Evolutionary conservation across 192 early-diverging fungal species (phyloP).

Genomic region (Coemansia sp.): DNA sequence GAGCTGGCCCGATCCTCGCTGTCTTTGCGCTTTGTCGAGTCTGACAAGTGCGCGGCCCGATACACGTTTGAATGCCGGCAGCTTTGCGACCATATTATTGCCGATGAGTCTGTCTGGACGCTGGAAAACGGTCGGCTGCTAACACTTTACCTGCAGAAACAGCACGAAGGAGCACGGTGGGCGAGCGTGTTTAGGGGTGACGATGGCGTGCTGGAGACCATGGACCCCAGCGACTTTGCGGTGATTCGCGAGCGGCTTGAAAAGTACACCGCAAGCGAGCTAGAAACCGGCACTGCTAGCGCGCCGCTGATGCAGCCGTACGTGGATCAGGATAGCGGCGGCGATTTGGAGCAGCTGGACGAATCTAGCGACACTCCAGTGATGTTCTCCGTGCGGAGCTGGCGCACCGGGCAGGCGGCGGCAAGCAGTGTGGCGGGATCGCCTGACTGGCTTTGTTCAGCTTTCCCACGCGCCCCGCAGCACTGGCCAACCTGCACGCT

Average conservation of each 20-base stretch:
- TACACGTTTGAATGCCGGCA: constrained; percentile 7
- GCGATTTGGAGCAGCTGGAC: constrained; percentile 25
- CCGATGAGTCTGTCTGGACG: constrained; percentile 64
- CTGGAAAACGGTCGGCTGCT: constrained; percentile 58
- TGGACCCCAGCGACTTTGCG: constrained; percentile 59
- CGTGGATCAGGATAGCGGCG: constrained; percentile 32
- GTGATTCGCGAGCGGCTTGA: constrained; percentile 57
- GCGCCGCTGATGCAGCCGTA: constrained; percentile 13
- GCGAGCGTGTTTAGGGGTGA: constrained; percentile 60
- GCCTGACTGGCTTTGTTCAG: constrained; percentile 60
- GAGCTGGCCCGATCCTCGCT: constrained; percentile 53
- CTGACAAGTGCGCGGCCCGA: constrained; percentile 9
- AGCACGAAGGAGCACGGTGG: constrained; percentile 60
- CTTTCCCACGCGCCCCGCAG: constrained; percentile 25
- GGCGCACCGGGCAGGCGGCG: constrained; percentile 31
- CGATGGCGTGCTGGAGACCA: constrained; percentile 59
- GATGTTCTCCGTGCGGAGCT: constrained; percentile 40
- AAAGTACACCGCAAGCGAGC: constrained; percentile 55
- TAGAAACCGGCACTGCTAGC: background rate
- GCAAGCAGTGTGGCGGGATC: constrained; percentile 51
- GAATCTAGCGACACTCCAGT: constrained; percentile 10
- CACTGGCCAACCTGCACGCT: background rate
- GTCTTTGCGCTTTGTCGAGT: constrained; percentile 29
- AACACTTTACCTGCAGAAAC: constrained; percentile 61
- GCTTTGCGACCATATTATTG: constrained; percentile 49